Base-by-base conservation (phyloP, 1,284 basidiomycete species). In the Apiotrichum porosum region DNA sequence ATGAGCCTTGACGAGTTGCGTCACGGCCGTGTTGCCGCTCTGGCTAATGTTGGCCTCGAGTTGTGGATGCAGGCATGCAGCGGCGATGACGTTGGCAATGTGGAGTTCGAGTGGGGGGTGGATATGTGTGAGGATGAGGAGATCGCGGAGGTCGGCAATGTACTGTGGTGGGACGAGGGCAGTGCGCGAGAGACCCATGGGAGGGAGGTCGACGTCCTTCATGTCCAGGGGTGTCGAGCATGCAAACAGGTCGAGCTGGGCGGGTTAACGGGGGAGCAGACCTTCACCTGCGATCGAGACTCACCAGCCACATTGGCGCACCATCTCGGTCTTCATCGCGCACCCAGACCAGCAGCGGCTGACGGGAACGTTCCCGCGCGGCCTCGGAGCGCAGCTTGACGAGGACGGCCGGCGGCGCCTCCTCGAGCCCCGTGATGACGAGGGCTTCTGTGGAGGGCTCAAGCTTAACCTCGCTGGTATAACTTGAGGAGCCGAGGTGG, bases 11-110 rank as follows among this genome's bases (percentile, higher is more conserved):
- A 67, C 58, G 19, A 65, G 57, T 3, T 55, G 41, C 6, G 54
- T 52, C 9, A 71, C 58, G 3, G 49, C 26, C 5, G 43, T 35
- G 1, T 53, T 30, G 3, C 57, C 56, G 15, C 57, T 50, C 8
- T 54, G 57, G 8, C 63, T 65, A n/a, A 72, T 49, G 30, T 53
- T 52, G 6, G 65, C 46, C 13, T 31, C 39, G 2, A 72, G 54
- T 13, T 45, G 49, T 3, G 68, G 66, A 44, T 72, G 66, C 23
- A 57, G 37, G 0, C 58, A 56, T 3, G 63, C 40, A 2, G 66
- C 67, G 0, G 68, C 68, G 30, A 68, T 37, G 39, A 72, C 59
- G 39, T 71, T 69, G 30, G 61, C 57, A 37, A 69, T 59, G 57
- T 71, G 64, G 4, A 59, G 54, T 13, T 45, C 26, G 5, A 72